These are phyloP conservation scores for Ceratorhiza oryzae-sativae DNA, from an alignment of 1,284 basidiomycete species.

Conservation along the genomic window DNA sequence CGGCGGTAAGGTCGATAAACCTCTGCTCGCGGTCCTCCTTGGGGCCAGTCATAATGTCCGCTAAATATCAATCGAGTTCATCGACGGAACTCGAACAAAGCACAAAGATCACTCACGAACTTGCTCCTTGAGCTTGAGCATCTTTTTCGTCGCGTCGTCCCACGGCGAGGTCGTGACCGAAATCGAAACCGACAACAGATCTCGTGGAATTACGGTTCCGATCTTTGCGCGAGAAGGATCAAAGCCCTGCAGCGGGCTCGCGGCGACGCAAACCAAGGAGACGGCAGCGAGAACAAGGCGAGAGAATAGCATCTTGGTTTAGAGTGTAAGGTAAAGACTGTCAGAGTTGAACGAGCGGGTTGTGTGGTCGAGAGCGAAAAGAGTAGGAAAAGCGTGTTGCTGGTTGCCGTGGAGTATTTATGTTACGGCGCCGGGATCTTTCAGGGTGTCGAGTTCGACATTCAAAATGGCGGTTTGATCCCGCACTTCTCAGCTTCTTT, in stretches of 20 bases:
- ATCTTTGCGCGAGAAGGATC: not conserved
- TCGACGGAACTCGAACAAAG: not conserved
- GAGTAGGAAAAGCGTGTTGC: not conserved
- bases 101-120: not conserved
- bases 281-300: not conserved
- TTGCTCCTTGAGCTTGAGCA: not conserved
- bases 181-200: no score
- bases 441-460: not conserved
- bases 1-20: not conserved
- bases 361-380: not conserved
- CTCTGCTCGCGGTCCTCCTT: not conserved
- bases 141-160: not conserved
- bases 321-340: not conserved
- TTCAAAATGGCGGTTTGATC: conserved; percentile 6
- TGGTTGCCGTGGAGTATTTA: not conserved
- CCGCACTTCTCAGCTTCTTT: not conserved
- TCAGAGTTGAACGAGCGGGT: not conserved
- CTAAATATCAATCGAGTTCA: not conserved
- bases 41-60: not conserved
- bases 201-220: not conserved
- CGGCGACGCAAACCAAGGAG: not conserved
- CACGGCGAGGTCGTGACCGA: no score
- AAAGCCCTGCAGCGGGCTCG: not conserved
- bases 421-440: not conserved
- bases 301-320: conserved; percentile 16